Base-by-base conservation (phyloP, 169 alveolate species). In the Plasmodium cynomolgi region DNA sequence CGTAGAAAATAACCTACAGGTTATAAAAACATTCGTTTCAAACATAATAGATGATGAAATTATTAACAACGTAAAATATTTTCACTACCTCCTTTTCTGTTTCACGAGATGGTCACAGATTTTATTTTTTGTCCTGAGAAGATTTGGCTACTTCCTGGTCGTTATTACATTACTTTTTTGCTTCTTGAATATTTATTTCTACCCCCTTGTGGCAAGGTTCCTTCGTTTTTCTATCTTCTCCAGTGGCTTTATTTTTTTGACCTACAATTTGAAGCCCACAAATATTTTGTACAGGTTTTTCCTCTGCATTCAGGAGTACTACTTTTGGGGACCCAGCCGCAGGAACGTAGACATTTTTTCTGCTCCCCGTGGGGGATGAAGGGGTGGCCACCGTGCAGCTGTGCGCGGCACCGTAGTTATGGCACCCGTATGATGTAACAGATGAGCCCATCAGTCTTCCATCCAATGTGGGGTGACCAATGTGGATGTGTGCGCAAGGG, bases 221-320 rank as follows among this genome's bases (percentile, higher is more conserved):
- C 56, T 91, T 50, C 54, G 95, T 20, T 81, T 50, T 73, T 68
- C 44, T 13, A 20, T 81, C 73, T 91, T 81, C 58, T 47, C 23
- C 37, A 72, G 75, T 71, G 95, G 95, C 17, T 81, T 91, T 54
- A 56, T 91, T 26, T 72, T 91, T 31, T 39, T 91, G 37, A 91
- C 95, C 50, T 91, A 91, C 54, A 91, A 91, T 81, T 91, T 91
- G 29, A 91, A 91, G 37, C 95, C 95, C n/a, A 82, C 84, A 8
- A 81, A 91, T 72, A 54, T 82, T 20, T 5, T 91, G 17, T 91
- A 91, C 56, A 39, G 91, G n/a, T 91, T 91, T 81, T 39, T 91
- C 54, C 17, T 71, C n/a, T 91, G 95, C 68, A 20, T 71, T 11
- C 91, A 81, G 17, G 95, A 80, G 68, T 91, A 91, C 44, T 91